Percentiles rank a stretch among this genome's conserved stretches.
phyloP scores from a whole-genome alignment of 257 asterid species.

The Hygrophila difformis region DNA sequence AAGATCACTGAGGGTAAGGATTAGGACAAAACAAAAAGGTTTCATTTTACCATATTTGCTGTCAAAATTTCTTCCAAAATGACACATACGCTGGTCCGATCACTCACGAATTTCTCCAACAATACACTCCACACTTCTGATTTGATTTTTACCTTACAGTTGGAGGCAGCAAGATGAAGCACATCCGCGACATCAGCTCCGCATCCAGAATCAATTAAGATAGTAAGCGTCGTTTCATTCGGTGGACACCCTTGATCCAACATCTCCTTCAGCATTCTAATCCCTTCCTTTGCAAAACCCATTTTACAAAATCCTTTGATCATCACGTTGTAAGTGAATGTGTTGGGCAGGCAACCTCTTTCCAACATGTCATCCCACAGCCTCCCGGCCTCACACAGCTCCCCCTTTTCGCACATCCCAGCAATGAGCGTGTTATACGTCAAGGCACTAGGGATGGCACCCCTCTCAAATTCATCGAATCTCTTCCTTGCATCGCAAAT shows the following conservation, averaged over 20 bases:
- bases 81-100: slow-evolving; percentile 5
- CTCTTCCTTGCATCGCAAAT: slow-evolving; percentile 65
- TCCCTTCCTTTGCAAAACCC: slow-evolving; percentile 64
- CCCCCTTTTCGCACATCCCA: slow-evolving; percentile 81
- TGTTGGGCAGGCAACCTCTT: slow-evolving; percentile 63
- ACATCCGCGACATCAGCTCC: slow-evolving; percentile 34
- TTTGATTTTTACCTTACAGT: slow-evolving; percentile 24
- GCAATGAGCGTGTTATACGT: slow-evolving; percentile 74
- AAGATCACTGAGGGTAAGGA: too few relatives aligned
- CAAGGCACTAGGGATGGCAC: slow-evolving; percentile 65
- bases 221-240: slow-evolving; percentile 47
- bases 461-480: slow-evolving; percentile 74
- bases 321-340: slow-evolving; percentile 65
- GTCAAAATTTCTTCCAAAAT: slow-evolving; percentile 20
- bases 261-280: slow-evolving; percentile 75
- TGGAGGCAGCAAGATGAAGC: slow-evolving; percentile 35
- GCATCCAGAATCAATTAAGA: slow-evolving; percentile 42
- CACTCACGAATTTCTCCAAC: slow-evolving; percentile 23
- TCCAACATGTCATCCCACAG: slow-evolving; percentile 93
- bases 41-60: slow-evolving; percentile 13
- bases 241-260: slow-evolving; percentile 47
- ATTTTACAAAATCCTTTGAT: slow-evolving; percentile 64
- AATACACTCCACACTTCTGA: slow-evolving; percentile 34
- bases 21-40: too few relatives aligned
- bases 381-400: slow-evolving; percentile 79